Base-by-base conservation (phyloP, 2,329 filamentous ascomycete species). In the Fusarium sp. region DNA sequence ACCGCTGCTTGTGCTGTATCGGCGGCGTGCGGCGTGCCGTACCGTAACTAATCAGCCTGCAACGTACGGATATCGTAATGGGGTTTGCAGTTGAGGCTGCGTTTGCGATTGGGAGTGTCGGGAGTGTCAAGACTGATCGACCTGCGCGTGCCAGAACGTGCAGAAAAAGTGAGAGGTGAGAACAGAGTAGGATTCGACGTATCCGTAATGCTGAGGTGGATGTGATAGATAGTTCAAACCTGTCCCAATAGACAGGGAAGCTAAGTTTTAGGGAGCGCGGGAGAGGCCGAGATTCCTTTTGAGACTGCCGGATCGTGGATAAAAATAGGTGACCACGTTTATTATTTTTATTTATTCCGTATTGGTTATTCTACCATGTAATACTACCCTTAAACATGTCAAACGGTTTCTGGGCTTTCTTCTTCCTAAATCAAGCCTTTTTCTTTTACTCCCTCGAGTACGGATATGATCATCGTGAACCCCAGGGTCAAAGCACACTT, bases 111-210 rank as follows among this genome's bases (percentile, higher is more conserved):
- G 39, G 58, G 23, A 54, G 23, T 53, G 46, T 37, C 17, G 39
- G 58, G 23, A 49, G 23, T 53, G 39, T 37, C 17, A 14, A 59
- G 19, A 32, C 54, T 53, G 60, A 64, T 68, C 60, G 58, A 67
- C 55, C 58, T 56, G 37, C 58, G 58, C 40, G 52, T 55, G 48
- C 46, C 49, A 48, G 25, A 39, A 49, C 27, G 46, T 64, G 55
- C 64, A 67, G 63, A 15, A 56, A 67, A 67, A 56, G 43, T 64
- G 53, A 67, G 50, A 52, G 44, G 27, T 60, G 64, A 67, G 58
- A 39, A 35, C 46, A 41, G 64, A 67, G 52, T 45, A 35, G 50
- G 46, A 45, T 56, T 44, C 35, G 33, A 30, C 27, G 49, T 25
- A 25, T 25, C 25, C 25, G 25, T 41, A 47, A 32, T 37, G 25